These are phyloP conservation scores for Globisporangium cederbergense DNA, from an alignment of 352 stramenopile species.

Conservation along the genomic window DNA sequence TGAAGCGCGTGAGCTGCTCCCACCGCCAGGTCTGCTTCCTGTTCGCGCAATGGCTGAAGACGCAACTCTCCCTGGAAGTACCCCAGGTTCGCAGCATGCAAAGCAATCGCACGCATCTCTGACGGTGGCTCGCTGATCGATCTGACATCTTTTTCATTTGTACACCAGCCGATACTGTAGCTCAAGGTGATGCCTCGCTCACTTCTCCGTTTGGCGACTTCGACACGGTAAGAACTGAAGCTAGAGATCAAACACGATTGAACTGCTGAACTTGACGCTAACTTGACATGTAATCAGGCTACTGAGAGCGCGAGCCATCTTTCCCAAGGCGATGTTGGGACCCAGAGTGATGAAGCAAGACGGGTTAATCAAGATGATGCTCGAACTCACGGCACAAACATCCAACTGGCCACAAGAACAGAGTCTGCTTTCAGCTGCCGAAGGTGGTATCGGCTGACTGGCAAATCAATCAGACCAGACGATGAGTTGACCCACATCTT, in stretches of 20 bases:
- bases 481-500: conserved; percentile 6
- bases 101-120: too few species aligned
- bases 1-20: neutral
- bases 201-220: neutral
- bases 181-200: neutral
- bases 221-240: neutral
- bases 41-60: neutral
- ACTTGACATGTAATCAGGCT: neutral
- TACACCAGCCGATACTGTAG: neutral
- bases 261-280: neutral
- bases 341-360: neutral
- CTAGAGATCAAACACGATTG: neutral
- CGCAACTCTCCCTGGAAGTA: neutral
- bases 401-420: neutral
- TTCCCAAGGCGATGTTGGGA: neutral
- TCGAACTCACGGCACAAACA: too few species aligned
- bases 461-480: conserved; percentile 10
- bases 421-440: conserved; percentile 18
- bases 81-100: neutral
- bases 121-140: too few species aligned
- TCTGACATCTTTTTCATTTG: too few species aligned
- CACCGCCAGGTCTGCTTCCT: neutral
- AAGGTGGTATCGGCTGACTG: conserved; percentile 19
- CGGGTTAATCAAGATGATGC: neutral
- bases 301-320: neutral